A percentile compares a stretch with the other conserved stretches of the same genome.
Conservation (phyloP, 2,329 filamentous ascomycete genomes). For the Sphaerostilbella broomeana region DNA sequence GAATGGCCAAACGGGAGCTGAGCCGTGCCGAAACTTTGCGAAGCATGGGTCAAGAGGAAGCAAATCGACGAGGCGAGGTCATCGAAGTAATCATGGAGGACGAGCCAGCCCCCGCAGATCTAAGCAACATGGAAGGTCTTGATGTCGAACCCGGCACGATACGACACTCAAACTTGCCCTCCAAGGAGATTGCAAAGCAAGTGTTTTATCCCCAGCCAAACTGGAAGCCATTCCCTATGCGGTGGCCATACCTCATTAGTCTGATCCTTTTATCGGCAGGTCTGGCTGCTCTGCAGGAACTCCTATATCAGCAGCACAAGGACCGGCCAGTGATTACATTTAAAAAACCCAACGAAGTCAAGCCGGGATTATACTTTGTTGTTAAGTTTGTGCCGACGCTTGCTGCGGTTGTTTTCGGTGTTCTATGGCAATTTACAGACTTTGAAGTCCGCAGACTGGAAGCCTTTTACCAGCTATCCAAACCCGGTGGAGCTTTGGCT, state of each 20-base stretch:
- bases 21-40: constrained; percentile 37
- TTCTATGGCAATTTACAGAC: constrained; percentile 60
- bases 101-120: constrained; percentile 38
- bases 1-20: constrained; percentile 19
- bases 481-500: constrained; percentile 52
- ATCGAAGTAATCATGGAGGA: constrained; percentile 51
- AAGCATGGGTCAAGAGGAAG: constrained; percentile 49
- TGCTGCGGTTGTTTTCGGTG: constrained; percentile 54
- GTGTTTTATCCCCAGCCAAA: constrained; percentile 57
- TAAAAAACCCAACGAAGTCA: constrained; percentile 42
- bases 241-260: constrained; percentile 50
- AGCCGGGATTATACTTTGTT: constrained; percentile 48
- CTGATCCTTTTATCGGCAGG: constrained; percentile 48
- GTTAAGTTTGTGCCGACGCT: constrained; percentile 59
- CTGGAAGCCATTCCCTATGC: constrained; percentile 62
- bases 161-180: constrained; percentile 33
- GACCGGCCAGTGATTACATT: constrained; percentile 43
- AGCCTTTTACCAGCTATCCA: constrained; percentile 60
- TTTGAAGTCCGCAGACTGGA: constrained; percentile 62
- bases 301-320: constrained; percentile 46
- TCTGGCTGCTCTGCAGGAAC: constrained; percentile 47
- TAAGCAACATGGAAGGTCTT: constrained; percentile 46
- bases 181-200: constrained; percentile 33
- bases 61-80: constrained; percentile 52
- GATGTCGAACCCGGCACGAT: constrained; percentile 23